phyloP scores from a whole-genome alignment of 345 rosid genomes.

The Punica granatum region DNA sequence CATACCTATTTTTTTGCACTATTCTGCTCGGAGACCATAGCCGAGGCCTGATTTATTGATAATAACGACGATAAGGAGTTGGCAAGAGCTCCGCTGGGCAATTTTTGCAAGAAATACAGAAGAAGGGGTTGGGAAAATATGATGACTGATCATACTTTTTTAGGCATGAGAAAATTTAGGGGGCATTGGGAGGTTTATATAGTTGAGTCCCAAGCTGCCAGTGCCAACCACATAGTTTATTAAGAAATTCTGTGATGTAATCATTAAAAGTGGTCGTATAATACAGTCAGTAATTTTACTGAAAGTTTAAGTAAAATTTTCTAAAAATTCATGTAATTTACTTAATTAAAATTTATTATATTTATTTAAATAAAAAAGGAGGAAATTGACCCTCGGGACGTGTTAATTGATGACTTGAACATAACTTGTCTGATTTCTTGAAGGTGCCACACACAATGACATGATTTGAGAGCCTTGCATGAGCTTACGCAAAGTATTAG shows the following conservation, averaged over 20 bases:
- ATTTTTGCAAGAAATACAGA: background rate
- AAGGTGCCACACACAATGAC: background rate
- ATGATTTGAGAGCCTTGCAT: background rate
- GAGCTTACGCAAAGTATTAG: too few species aligned
- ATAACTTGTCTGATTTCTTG: background rate
- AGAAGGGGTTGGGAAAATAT: background rate
- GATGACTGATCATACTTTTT: background rate
- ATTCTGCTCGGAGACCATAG: slow-evolving; percentile 30
- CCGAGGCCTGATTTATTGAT: too few species aligned
- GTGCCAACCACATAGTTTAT: background rate
- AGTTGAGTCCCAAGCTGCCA: background rate
- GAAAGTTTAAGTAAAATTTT: too few species aligned
- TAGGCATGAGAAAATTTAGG: background rate
- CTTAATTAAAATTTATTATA: background rate
- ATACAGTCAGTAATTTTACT: too few species aligned
- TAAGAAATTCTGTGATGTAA: too few species aligned
- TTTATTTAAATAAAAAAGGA: background rate
- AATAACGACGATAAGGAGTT: too few species aligned
- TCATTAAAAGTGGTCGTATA: too few species aligned
- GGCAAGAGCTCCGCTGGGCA: too few species aligned
- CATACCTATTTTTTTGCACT: slow-evolving; percentile 42
- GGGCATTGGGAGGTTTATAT: background rate
- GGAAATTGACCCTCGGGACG: too few species aligned
- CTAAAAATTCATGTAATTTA: too few species aligned
- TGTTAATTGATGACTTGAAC: background rate